Percentiles rank a stretch among this genome's conserved stretches.
phyloP scores from a whole-genome alignment of 345 rosid genomes.

The Syzygium aromaticum region DNA sequence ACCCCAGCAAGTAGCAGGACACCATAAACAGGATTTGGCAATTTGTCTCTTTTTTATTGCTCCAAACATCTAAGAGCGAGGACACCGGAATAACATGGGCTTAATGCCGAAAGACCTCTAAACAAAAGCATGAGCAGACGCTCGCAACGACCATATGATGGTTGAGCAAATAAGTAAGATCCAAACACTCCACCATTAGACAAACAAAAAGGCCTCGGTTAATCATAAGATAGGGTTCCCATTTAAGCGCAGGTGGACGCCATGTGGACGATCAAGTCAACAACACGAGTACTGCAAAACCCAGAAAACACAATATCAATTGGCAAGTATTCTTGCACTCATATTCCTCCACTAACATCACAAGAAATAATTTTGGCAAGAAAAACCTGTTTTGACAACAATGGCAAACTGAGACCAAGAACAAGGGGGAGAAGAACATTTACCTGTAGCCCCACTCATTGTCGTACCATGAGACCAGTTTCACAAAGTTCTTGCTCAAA shows the following conservation, averaged over 20 bases:
- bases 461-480: slow-evolving; percentile 83
- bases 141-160: neutral
- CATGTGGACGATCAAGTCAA: slow-evolving; percentile 73
- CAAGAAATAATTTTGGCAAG: neutral
- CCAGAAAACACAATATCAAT: neutral
- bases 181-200: neutral
- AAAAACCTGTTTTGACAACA: neutral
- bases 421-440: neutral
- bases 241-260: slow-evolving; percentile 23
- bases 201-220: neutral
- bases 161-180: neutral
- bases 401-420: too few species aligned
- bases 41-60: neutral
- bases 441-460: slow-evolving; percentile 97
- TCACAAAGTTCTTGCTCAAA: slow-evolving; percentile 55
- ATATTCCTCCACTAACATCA: neutral
- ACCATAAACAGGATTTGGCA: neutral
- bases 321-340: neutral
- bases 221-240: slow-evolving; percentile 1
- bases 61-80: neutral
- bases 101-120: neutral
- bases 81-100: neutral
- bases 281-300: slow-evolving; percentile 56
- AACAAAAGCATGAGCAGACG: neutral
- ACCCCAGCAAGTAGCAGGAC: neutral